These are phyloP conservation scores for Chamaenerion angustifolium DNA, from an alignment of 345 rosid species.

Conservation along the genomic window DNA sequence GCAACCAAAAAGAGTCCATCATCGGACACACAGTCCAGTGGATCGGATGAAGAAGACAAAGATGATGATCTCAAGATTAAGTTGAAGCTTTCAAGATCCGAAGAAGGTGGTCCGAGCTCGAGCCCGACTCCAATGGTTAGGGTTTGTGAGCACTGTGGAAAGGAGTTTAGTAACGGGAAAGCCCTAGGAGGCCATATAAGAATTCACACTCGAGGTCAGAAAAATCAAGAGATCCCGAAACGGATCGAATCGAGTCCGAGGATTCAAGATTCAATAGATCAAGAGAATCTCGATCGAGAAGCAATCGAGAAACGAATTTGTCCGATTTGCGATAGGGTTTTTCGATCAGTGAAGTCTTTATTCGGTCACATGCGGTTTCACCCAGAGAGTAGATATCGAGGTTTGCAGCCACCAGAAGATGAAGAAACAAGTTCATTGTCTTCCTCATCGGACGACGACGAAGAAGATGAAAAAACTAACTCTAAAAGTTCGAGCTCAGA, in stretches of 20 bases:
- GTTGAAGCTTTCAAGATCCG: conserved; percentile 8
- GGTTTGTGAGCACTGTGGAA: conserved; percentile 24
- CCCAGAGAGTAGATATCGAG: conserved; percentile 57
- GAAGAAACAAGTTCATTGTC: conserved; percentile 7
- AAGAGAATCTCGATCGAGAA: no score
- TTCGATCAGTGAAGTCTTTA: conserved; percentile 26
- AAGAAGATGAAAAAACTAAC: conserved; percentile 2
- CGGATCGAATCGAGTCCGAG: no score
- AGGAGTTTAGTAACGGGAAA: conserved; percentile 18
- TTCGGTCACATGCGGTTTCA: conserved; percentile 88
- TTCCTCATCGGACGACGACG: conserved; percentile 7
- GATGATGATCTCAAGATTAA: not conserved
- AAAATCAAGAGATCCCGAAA: not conserved
- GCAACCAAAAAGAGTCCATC: no score
- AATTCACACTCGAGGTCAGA: conserved; percentile 7
- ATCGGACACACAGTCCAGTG: no score
- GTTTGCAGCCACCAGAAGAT: conserved; percentile 35
- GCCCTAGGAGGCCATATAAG: conserved; percentile 17
- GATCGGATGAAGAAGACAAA: no score
- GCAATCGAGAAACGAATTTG: conserved; percentile 1
- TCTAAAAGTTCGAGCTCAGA: not conserved
- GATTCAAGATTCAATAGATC: no score
- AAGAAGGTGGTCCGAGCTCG: not conserved
- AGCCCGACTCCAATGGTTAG: conserved; percentile 1
- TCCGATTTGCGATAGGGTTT: conserved; percentile 7